These are phyloP conservation scores for Limonium bicolor DNA, from an alignment of 148 eudicot genomes.

Conservation along the genomic window DNA sequence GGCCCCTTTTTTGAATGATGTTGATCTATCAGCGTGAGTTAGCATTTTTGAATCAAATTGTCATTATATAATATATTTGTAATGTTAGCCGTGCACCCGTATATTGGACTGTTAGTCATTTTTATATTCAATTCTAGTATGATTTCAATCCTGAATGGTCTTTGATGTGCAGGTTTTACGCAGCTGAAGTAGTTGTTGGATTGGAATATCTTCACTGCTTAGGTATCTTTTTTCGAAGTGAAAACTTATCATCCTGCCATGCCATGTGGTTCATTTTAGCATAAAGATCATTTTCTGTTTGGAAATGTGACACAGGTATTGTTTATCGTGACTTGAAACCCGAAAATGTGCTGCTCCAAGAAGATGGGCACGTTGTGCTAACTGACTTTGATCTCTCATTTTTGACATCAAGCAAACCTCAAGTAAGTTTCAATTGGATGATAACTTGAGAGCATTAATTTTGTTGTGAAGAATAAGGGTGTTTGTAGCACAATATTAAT, in stretches of 20 bases:
- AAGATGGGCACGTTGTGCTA: conserved; percentile 72
- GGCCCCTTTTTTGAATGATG: too few relatives aligned
- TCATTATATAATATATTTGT: too few relatives aligned
- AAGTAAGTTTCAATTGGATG: conserved; percentile 37
- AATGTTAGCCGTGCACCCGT: too few relatives aligned
- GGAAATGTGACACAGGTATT: conserved; percentile 45
- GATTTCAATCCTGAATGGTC: conserved; percentile 1
- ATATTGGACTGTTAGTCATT: too few relatives aligned
- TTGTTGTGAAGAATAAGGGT: too few relatives aligned
- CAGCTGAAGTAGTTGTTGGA: conserved; percentile 90
- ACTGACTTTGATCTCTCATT: conserved; percentile 94
- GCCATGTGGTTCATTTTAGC: too few relatives aligned
- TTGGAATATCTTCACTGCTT: conserved; percentile 96
- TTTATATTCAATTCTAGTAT: too few relatives aligned
- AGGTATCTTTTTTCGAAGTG: conserved; percentile 37
- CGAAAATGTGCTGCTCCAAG: conserved; percentile 81
- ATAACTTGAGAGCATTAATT: too few relatives aligned
- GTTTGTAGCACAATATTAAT: too few relatives aligned
- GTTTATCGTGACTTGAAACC: conserved; percentile 94
- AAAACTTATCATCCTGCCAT: too few relatives aligned
- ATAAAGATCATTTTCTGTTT: too few relatives aligned
- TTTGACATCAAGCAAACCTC: conserved; percentile 70
- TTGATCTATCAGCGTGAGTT: too few relatives aligned
- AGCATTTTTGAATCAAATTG: background rate
- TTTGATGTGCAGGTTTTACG: conserved; percentile 74